Percentiles rank a stretch among this genome's conserved stretches.
phyloP scores from a whole-genome alignment of 2,329 filamentous ascomycete species.

The Pyrenochaeta sp. region DNA sequence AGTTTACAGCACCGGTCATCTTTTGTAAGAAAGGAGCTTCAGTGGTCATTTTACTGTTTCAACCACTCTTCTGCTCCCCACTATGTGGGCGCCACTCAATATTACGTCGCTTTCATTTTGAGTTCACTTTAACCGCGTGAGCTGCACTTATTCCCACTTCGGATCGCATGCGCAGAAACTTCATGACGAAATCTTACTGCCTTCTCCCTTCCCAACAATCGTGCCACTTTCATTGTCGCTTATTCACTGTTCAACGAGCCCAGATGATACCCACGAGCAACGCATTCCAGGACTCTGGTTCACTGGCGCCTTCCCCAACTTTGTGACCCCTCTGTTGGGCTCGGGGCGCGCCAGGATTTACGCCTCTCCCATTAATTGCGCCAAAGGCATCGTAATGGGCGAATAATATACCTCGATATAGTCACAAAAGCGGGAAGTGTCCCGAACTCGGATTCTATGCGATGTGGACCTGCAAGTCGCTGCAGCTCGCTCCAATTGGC shows the following conservation, averaged over 20 bases:
- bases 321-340: not conserved
- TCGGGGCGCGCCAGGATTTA: not conserved
- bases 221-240: not conserved
- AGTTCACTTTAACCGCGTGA: not conserved
- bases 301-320: not conserved
- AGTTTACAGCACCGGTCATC: not conserved
- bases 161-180: not conserved
- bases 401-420: not conserved
- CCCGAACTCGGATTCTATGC: not conserved
- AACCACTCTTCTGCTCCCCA: not conserved
- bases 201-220: not conserved
- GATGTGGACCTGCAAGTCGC: not conserved
- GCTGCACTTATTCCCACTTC: not conserved
- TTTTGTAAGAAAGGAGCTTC: not conserved
- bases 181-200: not conserved
- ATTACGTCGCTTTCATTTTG: not conserved
- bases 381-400: not conserved
- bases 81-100: not conserved
- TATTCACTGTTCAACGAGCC: too few relatives aligned
- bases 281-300: not conserved
- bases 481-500: not conserved
- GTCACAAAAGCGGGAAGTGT: not conserved
- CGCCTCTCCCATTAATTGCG: not conserved
- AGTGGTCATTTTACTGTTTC: not conserved
- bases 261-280: not conserved